These are phyloP conservation scores for Trichoderma sp. DNA, from an alignment of 2,329 filamentous ascomycete species.

Conservation along the genomic window DNA sequence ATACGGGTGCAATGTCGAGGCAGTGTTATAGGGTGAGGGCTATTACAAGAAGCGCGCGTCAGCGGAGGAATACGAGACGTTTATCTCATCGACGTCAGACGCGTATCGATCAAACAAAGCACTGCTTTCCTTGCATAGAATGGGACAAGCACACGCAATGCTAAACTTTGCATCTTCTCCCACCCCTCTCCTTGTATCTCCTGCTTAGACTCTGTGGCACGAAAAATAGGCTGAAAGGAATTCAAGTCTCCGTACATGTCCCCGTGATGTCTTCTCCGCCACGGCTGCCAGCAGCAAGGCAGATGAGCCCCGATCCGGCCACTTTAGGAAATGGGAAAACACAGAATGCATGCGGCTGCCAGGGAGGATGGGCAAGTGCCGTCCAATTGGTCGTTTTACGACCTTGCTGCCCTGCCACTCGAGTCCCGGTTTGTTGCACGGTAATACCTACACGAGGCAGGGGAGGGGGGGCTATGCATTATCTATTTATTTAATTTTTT, in stretches of 20 bases:
- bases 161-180: not conserved
- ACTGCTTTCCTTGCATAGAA: no score
- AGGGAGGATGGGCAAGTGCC: not conserved
- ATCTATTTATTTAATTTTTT: no score
- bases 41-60: no score
- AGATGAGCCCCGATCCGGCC: not conserved
- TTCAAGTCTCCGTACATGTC: not conserved
- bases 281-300: not conserved
- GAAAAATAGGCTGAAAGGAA: not conserved
- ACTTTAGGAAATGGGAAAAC: not conserved
- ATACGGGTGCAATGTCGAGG: no score
- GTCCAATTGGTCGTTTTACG: not conserved
- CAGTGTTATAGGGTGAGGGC: no score
- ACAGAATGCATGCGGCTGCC: not conserved
- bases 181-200: no score
- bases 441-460: no score
- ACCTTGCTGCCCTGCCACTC: no score
- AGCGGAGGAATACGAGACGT: no score
- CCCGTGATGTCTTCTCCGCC: not conserved
- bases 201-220: not conserved
- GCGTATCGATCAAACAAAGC: not conserved
- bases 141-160: not conserved
- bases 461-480: no score
- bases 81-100: not conserved
- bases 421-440: no score